Evolutionary conservation across 2,329 filamentous ascomycete genomes (phyloP).

Genomic region (Coniochaeta prunicola): DNA sequence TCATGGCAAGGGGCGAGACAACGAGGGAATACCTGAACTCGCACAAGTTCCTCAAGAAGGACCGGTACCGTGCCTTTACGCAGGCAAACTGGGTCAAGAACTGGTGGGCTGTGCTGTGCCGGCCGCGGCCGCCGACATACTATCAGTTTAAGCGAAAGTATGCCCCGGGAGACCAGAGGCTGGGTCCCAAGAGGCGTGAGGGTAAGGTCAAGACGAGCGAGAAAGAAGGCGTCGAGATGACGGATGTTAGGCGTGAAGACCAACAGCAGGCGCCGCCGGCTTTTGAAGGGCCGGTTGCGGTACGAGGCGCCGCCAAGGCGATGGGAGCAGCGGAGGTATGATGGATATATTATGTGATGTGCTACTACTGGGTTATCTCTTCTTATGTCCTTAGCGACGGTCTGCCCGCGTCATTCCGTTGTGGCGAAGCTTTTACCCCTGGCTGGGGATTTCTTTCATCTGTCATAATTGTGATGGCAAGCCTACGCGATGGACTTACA

Average conservation of each 20-base stretch:
- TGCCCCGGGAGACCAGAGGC: slow-evolving; percentile 74
- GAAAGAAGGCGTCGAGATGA: slow-evolving; percentile 63
- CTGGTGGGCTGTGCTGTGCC: slow-evolving; percentile 71
- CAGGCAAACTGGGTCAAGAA: slow-evolving; percentile 71
- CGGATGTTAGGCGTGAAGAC: slow-evolving; percentile 44
- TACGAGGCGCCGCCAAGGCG: slow-evolving; percentile 21
- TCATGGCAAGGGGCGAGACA: slow-evolving; percentile 86
- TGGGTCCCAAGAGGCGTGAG: slow-evolving; percentile 45
- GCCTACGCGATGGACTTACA: neutral
- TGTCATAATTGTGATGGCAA: neutral
- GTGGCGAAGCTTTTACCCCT: neutral
- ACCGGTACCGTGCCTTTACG: slow-evolving; percentile 85
- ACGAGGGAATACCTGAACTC: slow-evolving; percentile 94
- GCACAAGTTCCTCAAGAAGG: slow-evolving; percentile 88
- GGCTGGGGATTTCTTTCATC: neutral
- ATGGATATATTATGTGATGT: neutral
- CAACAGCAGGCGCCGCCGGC: slow-evolving; percentile 15
- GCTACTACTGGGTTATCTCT: neutral
- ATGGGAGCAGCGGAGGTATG: neutral
- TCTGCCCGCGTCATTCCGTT: neutral
- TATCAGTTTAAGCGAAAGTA: slow-evolving; percentile 77
- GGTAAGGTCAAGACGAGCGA: slow-evolving; percentile 29
- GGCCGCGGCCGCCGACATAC: slow-evolving; percentile 82
- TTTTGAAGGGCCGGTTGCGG: slow-evolving; percentile 47
- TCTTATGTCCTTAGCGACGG: neutral